Percentiles rank a stretch among this genome's conserved stretches.
phyloP scores from a whole-genome alignment of 2,329 filamentous ascomycete species.

The Ceratocystis destructans region DNA sequence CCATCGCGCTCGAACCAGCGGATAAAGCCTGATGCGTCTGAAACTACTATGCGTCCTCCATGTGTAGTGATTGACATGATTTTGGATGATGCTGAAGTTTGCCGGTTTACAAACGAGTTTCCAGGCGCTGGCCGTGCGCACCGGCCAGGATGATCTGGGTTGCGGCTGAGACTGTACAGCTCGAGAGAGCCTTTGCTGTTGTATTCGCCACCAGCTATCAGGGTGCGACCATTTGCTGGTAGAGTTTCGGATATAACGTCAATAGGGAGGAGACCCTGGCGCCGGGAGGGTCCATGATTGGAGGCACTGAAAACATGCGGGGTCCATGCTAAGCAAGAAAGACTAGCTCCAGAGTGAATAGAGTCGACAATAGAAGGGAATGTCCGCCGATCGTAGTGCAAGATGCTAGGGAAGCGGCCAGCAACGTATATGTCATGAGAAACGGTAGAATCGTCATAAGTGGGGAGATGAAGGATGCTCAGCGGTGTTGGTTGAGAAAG shows the following conservation, averaged over 20 bases:
- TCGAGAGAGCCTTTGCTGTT: constrained; percentile 84
- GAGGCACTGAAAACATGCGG: constrained; percentile 7
- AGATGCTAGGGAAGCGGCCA: constrained; percentile 74
- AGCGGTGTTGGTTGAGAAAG: constrained; percentile 70
- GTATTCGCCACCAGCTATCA: constrained; percentile 80
- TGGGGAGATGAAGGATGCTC: constrained; percentile 65
- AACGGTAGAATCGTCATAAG: constrained; percentile 38
- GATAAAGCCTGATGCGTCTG: constrained; percentile 69
- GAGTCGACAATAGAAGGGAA: constrained; percentile 67
- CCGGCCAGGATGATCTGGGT: background rate
- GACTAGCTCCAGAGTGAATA: constrained; percentile 68
- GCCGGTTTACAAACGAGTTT: constrained; percentile 45
- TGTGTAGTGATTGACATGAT: constrained; percentile 70
- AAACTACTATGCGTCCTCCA: constrained; percentile 67
- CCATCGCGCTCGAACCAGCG: constrained; percentile 90
- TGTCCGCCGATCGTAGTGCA: constrained; percentile 77
- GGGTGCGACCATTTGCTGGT: constrained; percentile 42
- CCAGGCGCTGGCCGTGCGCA: background rate
- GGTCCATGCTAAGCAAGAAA: constrained; percentile 50
- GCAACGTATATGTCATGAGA: constrained; percentile 77
- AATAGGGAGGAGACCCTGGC: constrained; percentile 26
- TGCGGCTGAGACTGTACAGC: constrained; percentile 51
- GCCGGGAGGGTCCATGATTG: background rate
- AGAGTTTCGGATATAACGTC: constrained; percentile 19
- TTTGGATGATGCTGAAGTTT: constrained; percentile 68